These are phyloP conservation scores for Lizonia empirigonia DNA, from an alignment of 2,329 filamentous ascomycete genomes.

Conservation along the genomic window DNA sequence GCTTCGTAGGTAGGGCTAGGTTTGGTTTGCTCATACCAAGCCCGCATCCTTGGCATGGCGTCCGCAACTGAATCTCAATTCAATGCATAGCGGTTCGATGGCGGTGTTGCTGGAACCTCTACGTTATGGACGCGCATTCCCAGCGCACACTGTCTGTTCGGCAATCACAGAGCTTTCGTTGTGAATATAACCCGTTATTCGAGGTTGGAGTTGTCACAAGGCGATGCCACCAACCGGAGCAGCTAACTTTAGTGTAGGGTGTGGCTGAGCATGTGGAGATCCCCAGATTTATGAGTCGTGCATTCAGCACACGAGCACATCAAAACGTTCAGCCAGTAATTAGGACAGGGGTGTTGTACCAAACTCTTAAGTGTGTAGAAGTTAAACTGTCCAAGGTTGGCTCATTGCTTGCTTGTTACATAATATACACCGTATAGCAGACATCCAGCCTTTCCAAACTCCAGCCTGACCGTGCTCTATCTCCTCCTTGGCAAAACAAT, in stretches of 20 bases:
- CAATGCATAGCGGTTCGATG: too few relatives aligned
- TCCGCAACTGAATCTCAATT: background rate
- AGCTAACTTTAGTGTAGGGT: slow-evolving; percentile 14
- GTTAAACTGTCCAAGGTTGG: background rate
- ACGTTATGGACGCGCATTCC: too few relatives aligned
- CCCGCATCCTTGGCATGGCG: slow-evolving; percentile 15
- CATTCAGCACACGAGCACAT: background rate
- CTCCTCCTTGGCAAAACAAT: slow-evolving; percentile 48
- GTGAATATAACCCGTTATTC: too few relatives aligned
- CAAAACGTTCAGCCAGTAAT: background rate
- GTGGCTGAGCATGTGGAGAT: slow-evolving; percentile 32
- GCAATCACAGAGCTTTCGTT: too few relatives aligned
- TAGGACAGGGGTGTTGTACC: background rate
- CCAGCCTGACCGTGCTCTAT: slow-evolving; percentile 18
- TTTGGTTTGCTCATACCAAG: slow-evolving; percentile 21
- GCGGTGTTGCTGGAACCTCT: too few relatives aligned
- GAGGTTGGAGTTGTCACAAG: slow-evolving; percentile 8
- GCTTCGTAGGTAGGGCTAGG: slow-evolving; percentile 30
- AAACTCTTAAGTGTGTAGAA: background rate
- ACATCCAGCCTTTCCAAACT: slow-evolving; percentile 14
- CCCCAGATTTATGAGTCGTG: slow-evolving; percentile 5
- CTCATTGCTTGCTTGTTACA: slow-evolving; percentile 14
- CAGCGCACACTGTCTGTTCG: too few relatives aligned
- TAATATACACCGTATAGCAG: slow-evolving; percentile 15
- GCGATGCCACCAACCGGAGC: background rate